Evolutionary conservation across 345 rosid genomes (phyloP).

Genomic region (Syzygium jambos): DNA sequence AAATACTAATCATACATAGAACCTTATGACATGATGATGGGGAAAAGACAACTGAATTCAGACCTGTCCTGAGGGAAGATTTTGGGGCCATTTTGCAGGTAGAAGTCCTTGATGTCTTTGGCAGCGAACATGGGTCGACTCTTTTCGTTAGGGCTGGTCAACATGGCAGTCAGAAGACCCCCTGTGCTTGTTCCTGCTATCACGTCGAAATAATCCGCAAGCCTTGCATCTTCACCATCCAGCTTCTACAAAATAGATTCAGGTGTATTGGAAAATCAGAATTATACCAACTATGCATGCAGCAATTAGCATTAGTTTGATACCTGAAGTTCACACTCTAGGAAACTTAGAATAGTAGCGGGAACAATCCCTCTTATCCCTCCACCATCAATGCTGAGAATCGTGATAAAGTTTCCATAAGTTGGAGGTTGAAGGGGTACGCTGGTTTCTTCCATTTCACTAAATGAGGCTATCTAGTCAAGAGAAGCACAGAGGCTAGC

Average conservation of each 20-base stretch:
- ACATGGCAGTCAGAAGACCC: constrained; percentile 31
- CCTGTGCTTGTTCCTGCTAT: constrained; percentile 31
- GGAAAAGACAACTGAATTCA: no score
- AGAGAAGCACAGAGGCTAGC: background rate
- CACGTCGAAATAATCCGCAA: constrained; percentile 29
- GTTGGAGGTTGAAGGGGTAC: constrained; percentile 10
- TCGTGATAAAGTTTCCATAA: constrained; percentile 20
- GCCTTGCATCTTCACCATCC: constrained; percentile 25
- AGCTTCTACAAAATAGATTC: constrained; percentile 11
- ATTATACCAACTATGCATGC: background rate
- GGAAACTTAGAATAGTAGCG: constrained; percentile 17
- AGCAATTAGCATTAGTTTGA: background rate
- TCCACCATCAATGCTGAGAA: constrained; percentile 43
- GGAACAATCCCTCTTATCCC: constrained; percentile 39
- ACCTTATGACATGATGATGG: no score
- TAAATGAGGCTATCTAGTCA: background rate
- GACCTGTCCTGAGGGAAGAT: constrained; percentile 19
- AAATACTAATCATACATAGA: background rate
- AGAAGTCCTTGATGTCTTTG: constrained; percentile 18
- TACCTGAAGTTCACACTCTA: constrained; percentile 24
- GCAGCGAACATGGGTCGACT: constrained; percentile 33
- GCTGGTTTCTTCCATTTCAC: background rate
- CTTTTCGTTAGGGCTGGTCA: constrained; percentile 17
- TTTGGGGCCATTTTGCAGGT: constrained; percentile 9
- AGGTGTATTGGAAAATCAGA: background rate